Evolutionary conservation across 345 rosid genomes (phyloP).

Genomic region (Abelmoschus esculentus): DNA sequence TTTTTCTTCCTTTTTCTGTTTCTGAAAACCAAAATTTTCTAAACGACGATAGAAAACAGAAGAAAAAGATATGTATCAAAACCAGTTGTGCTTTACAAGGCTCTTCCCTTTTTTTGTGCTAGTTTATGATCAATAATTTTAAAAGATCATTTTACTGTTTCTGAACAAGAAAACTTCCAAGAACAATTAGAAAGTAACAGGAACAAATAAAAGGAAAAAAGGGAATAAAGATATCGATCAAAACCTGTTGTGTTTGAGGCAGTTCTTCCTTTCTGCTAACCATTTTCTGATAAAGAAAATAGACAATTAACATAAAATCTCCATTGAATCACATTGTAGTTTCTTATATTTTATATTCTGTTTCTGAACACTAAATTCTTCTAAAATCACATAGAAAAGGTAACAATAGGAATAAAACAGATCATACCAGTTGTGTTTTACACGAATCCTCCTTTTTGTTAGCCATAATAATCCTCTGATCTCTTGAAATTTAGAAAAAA

Average conservation of each 20-base stretch:
- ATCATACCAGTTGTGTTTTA: not conserved
- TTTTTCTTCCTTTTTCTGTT: not conserved
- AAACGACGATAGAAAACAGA: no score
- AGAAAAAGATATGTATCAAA: no score
- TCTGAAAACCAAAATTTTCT: not conserved
- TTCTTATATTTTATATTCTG: not conserved
- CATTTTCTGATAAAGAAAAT: constrained; percentile 16
- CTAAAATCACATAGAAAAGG: not conserved
- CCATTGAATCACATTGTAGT: not conserved
- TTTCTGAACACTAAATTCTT: not conserved
- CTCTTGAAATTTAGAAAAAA: constrained; percentile 7
- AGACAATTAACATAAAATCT: not conserved
- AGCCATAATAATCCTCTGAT: constrained; percentile 33
- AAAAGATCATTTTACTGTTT: no score
- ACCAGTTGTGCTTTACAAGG: no score
- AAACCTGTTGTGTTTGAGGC: constrained; percentile 5
- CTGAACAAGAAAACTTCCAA: no score
- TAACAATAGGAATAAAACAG: not conserved
- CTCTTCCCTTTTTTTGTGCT: no score
- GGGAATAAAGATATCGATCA: not conserved
- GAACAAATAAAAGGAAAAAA: not conserved
- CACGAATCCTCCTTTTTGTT: constrained; percentile 21
- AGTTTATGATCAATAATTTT: no score
- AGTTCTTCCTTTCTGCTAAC: constrained; percentile 41
- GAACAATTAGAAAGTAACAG: not conserved